These are phyloP conservation scores for Zygosaccharomyces lentus DNA, from an alignment of 805 yeast genomes.

Conservation along the genomic window DNA sequence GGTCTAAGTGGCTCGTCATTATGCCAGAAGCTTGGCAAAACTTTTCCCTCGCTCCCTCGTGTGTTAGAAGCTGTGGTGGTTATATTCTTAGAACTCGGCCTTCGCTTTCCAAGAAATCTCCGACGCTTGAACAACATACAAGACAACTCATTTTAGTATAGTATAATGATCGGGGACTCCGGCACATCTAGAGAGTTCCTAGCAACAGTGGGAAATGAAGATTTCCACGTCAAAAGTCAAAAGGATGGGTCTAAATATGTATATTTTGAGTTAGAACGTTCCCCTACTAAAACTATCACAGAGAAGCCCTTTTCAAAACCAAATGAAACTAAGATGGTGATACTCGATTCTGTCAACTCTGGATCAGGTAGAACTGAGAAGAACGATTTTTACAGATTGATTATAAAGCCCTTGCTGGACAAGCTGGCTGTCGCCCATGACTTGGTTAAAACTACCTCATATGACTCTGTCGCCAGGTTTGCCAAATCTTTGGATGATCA, in stretches of 20 bases:
- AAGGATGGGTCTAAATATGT: conserved; percentile 13
- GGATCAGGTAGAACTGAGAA: conserved; percentile 36
- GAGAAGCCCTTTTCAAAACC: neutral
- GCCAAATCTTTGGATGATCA: conserved; percentile 33
- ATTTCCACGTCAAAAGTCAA: conserved; percentile 10
- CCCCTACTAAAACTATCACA: neutral
- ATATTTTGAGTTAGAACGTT: conserved; percentile 11
- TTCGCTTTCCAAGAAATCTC: neutral
- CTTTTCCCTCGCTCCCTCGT: neutral
- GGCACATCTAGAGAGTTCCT: neutral
- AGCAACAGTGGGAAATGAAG: conserved; percentile 3
- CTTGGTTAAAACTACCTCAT: conserved; percentile 43
- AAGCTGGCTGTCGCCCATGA: conserved; percentile 36
- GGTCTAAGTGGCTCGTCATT: conserved; percentile 1
- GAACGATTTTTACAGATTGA: conserved; percentile 39
- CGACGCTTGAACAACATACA: neutral
- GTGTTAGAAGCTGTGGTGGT: neutral
- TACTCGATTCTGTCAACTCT: conserved; percentile 37
- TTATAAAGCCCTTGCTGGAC: conserved; percentile 47
- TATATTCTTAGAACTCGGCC: neutral
- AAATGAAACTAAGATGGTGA: conserved; percentile 16
- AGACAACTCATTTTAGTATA: neutral
- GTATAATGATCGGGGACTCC: neutral
- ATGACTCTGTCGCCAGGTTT: conserved; percentile 39
- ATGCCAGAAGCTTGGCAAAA: neutral